These are phyloP conservation scores for Leccinum imitatum DNA, from an alignment of 768 basidiomycete species.

Conservation along the genomic window DNA sequence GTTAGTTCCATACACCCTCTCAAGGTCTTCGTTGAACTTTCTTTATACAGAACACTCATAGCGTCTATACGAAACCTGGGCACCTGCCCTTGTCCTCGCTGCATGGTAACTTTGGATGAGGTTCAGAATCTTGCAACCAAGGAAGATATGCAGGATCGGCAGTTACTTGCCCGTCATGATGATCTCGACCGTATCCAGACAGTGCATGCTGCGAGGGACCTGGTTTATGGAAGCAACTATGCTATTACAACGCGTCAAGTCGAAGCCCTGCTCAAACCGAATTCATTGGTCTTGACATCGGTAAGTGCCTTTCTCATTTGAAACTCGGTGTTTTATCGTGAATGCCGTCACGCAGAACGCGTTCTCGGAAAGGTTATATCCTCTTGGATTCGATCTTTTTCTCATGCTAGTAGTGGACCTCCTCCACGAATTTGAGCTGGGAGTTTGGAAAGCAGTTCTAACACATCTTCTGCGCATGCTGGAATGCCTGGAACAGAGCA, in stretches of 20 bases:
- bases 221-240: not conserved
- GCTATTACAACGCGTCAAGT: too few relatives aligned
- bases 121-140: not conserved
- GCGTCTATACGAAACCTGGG: not conserved
- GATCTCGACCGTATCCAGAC: not conserved
- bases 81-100: not conserved
- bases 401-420: not conserved
- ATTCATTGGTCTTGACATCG: too few relatives aligned
- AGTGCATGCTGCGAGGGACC: not conserved
- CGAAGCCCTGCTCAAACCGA: too few relatives aligned
- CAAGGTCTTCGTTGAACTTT: too few relatives aligned
- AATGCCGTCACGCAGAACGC: not conserved
- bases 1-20: not conserved
- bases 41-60: too few relatives aligned
- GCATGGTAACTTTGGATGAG: not conserved
- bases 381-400: not conserved
- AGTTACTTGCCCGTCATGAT: not conserved
- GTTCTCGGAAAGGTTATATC: not conserved
- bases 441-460: too few relatives aligned
- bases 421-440: not conserved
- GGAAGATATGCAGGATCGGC: not conserved
- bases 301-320: too few relatives aligned
- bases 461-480: too few relatives aligned
- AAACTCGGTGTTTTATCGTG: not conserved
- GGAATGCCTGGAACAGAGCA: not conserved